phyloP scores from a whole-genome alignment of 148 eudicot species.

The Rheum nobile region DNA sequence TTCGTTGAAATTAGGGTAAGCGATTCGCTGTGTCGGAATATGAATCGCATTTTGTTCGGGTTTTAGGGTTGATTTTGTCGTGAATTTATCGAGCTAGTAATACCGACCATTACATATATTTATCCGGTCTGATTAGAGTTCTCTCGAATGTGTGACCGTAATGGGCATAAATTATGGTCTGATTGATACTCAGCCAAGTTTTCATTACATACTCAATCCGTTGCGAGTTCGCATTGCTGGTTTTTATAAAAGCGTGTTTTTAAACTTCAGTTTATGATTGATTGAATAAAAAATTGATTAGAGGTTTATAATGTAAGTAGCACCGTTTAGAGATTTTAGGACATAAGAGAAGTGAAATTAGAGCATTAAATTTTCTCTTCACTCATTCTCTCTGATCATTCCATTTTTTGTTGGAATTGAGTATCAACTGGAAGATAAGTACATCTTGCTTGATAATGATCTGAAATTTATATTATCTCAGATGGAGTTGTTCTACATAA shows the following conservation, averaged over 20 bases:
- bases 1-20: background rate
- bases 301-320: background rate
- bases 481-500: slow-evolving; percentile 1
- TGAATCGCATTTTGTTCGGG: background rate
- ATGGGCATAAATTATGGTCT: background rate
- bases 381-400: background rate
- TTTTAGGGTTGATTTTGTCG: background rate
- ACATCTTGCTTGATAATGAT: background rate
- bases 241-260: background rate
- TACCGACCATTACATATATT: background rate
- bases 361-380: background rate
- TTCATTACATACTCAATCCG: background rate
- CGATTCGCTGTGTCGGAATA: background rate
- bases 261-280: background rate
- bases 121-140: background rate
- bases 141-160: background rate
- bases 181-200: background rate
- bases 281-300: background rate
- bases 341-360: background rate
- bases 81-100: background rate
- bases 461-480: background rate
- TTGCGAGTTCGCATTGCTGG: background rate
- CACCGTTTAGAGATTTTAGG: background rate
- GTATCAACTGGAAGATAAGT: background rate
- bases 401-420: background rate